A percentile compares a stretch with the other conserved stretches of the same genome.
These are phyloP conservation scores for Nicotiana otophora DNA, from an alignment of 257 asterid species.

Conservation along the genomic window DNA sequence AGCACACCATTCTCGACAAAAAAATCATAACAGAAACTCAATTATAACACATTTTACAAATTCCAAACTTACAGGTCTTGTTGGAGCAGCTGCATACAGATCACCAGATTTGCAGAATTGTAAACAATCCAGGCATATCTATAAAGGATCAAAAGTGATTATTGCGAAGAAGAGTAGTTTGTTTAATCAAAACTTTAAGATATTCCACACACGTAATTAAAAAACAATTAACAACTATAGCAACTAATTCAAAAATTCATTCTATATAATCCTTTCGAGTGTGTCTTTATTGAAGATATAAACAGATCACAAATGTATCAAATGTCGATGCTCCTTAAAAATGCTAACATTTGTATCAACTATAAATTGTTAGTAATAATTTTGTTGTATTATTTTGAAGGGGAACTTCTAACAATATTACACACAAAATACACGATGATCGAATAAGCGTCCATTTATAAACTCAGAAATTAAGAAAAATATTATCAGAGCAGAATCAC, in stretches of 20 bases:
- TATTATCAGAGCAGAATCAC: no score
- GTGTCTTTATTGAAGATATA: neutral
- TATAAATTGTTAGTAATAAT: neutral
- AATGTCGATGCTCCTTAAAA: neutral
- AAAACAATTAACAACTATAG: neutral
- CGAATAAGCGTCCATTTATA: no score
- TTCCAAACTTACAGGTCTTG: slow-evolving; percentile 59
- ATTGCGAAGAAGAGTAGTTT: neutral
- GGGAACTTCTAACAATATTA: neutral
- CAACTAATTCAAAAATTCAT: neutral
- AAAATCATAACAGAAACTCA: neutral
- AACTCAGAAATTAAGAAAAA: no score
- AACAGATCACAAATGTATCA: neutral
- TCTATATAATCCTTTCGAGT: neutral
- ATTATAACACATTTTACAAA: neutral
- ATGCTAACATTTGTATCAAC: neutral
- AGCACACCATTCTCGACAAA: no score
- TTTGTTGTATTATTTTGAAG: neutral
- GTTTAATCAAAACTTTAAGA: neutral
- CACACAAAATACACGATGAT: no score
- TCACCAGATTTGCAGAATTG: slow-evolving; percentile 80
- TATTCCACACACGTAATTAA: neutral
- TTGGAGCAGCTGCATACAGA: slow-evolving; percentile 84
- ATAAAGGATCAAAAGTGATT: neutral
- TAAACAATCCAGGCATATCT: slow-evolving; percentile 94